A percentile compares a stretch with the other conserved stretches of the same genome.
These are phyloP conservation scores for Elsinoe batatas DNA, from an alignment of 2,329 filamentous ascomycete species.

Conservation along the genomic window DNA sequence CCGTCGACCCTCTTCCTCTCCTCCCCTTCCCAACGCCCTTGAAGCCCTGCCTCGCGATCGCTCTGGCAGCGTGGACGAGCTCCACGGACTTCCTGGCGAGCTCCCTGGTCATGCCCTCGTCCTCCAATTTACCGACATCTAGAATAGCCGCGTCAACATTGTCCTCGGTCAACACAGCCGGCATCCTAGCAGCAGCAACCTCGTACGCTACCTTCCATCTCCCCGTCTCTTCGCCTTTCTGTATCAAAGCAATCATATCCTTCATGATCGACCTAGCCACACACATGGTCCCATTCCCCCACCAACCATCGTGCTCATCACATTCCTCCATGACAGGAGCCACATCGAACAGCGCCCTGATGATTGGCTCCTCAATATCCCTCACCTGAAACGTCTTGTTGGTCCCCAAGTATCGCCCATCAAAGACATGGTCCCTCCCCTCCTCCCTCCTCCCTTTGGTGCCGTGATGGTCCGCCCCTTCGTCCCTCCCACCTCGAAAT, in stretches of 20 bases:
- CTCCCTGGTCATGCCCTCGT: not conserved
- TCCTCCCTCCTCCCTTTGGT: slow-evolving; percentile 12
- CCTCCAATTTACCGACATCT: not conserved
- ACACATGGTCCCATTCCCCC: slow-evolving; percentile 65
- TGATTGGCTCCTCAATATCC: slow-evolving; percentile 74
- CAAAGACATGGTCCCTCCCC: slow-evolving; percentile 62
- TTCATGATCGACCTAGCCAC: slow-evolving; percentile 85
- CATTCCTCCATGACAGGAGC: slow-evolving; percentile 40
- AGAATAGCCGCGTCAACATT: not conserved
- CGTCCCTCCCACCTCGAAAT: not conserved
- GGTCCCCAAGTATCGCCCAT: slow-evolving; percentile 61
- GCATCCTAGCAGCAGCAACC: not conserved
- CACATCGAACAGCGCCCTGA: slow-evolving; percentile 56
- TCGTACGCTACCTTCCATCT: slow-evolving; percentile 18
- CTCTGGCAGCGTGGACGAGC: slow-evolving; percentile 12
- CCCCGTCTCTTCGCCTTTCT: slow-evolving; percentile 25
- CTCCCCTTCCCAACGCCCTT: slow-evolving; percentile 14
- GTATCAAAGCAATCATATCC: slow-evolving; percentile 56
- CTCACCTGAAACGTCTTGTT: slow-evolving; percentile 93
- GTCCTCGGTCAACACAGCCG: slow-evolving; percentile 14
- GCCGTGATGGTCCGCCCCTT: slow-evolving; percentile 10
- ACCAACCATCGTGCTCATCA: slow-evolving; percentile 65
- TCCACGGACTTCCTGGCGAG: slow-evolving; percentile 15
- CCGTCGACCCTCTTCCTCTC: not conserved
- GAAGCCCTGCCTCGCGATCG: slow-evolving; percentile 14